Evolutionary conservation across 768 basidiomycete genomes (phyloP).

Genomic region (Rhodosporidiobolus odoratus): DNA sequence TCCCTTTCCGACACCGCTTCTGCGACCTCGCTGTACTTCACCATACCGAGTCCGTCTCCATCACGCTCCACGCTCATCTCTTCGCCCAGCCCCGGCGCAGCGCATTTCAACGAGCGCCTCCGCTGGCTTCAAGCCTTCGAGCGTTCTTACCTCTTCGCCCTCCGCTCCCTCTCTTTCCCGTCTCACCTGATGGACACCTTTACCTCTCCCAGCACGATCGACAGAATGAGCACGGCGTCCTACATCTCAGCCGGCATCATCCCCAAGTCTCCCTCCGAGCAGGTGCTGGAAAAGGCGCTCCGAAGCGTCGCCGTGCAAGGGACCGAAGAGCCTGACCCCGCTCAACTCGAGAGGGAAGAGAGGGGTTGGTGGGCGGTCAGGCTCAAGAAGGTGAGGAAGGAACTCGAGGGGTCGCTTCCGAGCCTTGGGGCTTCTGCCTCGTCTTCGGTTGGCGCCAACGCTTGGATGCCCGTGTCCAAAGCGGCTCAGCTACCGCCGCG

Average conservation of each 20-base stretch:
- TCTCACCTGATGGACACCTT: constrained; percentile 29
- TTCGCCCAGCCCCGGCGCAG: neutral
- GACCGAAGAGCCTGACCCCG: neutral
- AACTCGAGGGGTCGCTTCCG: constrained; percentile 32
- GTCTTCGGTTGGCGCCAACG: too few species aligned
- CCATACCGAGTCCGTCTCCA: constrained; percentile 37
- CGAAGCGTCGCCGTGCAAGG: constrained; percentile 40
- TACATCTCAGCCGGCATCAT: constrained; percentile 43
- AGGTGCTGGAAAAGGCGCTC: constrained; percentile 49
- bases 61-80: neutral
- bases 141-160: constrained; percentile 54
- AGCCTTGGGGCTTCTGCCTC: too few species aligned
- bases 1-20: constrained; percentile 40
- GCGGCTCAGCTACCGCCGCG: too few species aligned
- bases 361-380: constrained; percentile 68
- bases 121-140: constrained; percentile 58
- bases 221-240: constrained; percentile 27
- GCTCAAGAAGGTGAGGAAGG: constrained; percentile 56
- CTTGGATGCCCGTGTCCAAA: too few species aligned
- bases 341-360: constrained; percentile 59
- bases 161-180: constrained; percentile 51
- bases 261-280: constrained; percentile 68
- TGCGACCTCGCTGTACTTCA: constrained; percentile 47
- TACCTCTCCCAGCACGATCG: constrained; percentile 11
- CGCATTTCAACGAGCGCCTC: constrained; percentile 41